Percentiles rank a stretch among this genome's conserved stretches.
These are phyloP conservation scores for Cunninghamia lanceolata DNA, from an alignment of 75 land plant species.

Conservation along the genomic window DNA sequence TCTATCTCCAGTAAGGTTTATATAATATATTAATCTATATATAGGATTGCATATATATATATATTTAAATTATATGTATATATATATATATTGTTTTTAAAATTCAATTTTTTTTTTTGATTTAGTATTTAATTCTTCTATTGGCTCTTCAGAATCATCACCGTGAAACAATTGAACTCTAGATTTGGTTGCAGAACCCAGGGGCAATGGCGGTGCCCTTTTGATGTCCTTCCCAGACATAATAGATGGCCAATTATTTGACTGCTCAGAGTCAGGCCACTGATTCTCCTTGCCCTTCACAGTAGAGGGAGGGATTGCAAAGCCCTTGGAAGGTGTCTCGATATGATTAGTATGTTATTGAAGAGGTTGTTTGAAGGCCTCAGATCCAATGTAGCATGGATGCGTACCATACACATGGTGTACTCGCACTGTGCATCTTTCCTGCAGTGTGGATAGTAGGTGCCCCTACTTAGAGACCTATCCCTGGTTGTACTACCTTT, in stretches of 20 bases:
- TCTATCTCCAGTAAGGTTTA: too few relatives aligned
- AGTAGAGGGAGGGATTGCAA: background rate
- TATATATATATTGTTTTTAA: too few relatives aligned
- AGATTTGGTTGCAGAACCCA: background rate
- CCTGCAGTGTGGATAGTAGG: constrained; percentile 18
- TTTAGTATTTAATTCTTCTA: too few relatives aligned
- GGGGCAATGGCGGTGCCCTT: background rate
- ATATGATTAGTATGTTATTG: background rate
- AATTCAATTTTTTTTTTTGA: too few relatives aligned
- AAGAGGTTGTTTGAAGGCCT: constrained; percentile 15
- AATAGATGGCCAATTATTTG: background rate
- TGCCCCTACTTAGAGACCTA: constrained; percentile 9
- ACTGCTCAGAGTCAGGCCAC: constrained; percentile 7
- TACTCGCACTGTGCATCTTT: constrained; percentile 25
- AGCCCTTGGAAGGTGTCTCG: background rate
- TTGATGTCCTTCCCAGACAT: background rate
- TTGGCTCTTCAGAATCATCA: background rate
- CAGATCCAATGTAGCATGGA: constrained; percentile 18
- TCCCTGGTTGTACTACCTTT: background rate
- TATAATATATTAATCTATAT: too few relatives aligned
- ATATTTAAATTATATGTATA: too few relatives aligned
- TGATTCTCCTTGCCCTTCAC: background rate
- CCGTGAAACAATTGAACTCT: background rate
- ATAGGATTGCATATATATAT: too few relatives aligned
- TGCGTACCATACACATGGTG: constrained; percentile 18